A percentile compares a stretch with the other conserved stretches of the same genome.
These are phyloP conservation scores for Lantana camara DNA, from an alignment of 257 asterid genomes.

Conservation along the genomic window DNA sequence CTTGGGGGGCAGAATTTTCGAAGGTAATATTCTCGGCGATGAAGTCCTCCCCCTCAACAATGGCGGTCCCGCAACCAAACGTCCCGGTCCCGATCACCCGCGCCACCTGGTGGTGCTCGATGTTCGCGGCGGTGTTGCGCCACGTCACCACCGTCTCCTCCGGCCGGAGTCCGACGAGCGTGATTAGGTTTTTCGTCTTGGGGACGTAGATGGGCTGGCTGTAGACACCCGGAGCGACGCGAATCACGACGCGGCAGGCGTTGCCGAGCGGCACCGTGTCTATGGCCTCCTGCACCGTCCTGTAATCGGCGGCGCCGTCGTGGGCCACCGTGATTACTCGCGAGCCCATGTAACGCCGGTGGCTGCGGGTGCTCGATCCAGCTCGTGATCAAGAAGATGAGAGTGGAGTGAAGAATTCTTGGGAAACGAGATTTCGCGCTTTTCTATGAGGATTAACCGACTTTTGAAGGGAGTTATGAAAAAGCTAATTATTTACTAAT, in stretches of 20 bases:
- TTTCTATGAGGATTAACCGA: not conserved
- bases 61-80: conserved; percentile 86
- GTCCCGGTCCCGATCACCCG: conserved; percentile 96
- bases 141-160: conserved; percentile 79
- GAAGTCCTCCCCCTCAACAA: conserved; percentile 96
- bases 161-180: conserved; percentile 75
- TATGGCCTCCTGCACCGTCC: conserved; percentile 88
- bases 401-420: too few relatives aligned
- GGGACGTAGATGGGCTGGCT: conserved; percentile 83
- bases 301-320: conserved; percentile 65
- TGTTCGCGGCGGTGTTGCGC: conserved; percentile 74
- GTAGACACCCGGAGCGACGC: conserved; percentile 78
- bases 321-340: conserved; percentile 67
- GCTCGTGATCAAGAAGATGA: too few relatives aligned
- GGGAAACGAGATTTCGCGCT: not conserved
- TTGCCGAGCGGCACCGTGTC: conserved; percentile 82
- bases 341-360: conserved; percentile 38
- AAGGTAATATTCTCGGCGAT: conserved; percentile 94
- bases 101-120: conserved; percentile 90
- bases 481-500: not conserved
- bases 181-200: conserved; percentile 82
- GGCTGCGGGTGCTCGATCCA: not conserved
- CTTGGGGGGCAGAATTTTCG: conserved; percentile 90
- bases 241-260: conserved; percentile 70
- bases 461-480: not conserved